Conservation (phyloP, 225 moss, liverwort and hornwort genomes). For the Physcomitrellopsis africana region DNA sequence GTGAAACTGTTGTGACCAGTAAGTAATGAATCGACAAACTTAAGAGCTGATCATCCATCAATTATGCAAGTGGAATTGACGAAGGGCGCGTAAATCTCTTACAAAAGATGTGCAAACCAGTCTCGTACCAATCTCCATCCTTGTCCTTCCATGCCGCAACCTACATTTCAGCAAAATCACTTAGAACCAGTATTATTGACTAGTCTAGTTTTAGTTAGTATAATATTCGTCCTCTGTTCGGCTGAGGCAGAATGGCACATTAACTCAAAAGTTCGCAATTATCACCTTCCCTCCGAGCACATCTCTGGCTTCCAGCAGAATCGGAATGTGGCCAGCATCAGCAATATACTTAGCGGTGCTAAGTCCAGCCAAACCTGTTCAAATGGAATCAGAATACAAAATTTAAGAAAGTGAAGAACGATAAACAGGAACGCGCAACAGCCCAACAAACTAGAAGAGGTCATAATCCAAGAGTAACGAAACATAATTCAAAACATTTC, state of each 20-base stretch:
- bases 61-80: neutral
- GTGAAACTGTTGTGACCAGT: neutral
- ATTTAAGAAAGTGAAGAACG: neutral
- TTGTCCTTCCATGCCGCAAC: constrained; percentile 96
- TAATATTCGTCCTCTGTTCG: too few species aligned
- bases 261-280: neutral
- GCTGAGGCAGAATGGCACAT: neutral
- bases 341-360: constrained; percentile 89
- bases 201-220: too few species aligned
- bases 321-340: constrained; percentile 92
- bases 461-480: neutral
- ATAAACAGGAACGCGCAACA: too few species aligned
- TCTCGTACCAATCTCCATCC: constrained; percentile 99
- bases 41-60: neutral
- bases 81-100: constrained; percentile 22
- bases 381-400: neutral
- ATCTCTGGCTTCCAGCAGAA: constrained; percentile 85
- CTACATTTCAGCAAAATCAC: constrained; percentile 42
- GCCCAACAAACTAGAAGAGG: neutral
- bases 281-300: constrained; percentile 93
- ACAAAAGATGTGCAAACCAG: constrained; percentile 96
- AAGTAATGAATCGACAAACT: neutral
- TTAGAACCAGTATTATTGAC: constrained; percentile 5
- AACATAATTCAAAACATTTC: neutral
- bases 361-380: constrained; percentile 80